Percentiles rank a stretch among this genome's conserved stretches.
These are phyloP conservation scores for Clarireedia hainanense DNA, from an alignment of 2,329 filamentous ascomycete genomes.

Conservation along the genomic window DNA sequence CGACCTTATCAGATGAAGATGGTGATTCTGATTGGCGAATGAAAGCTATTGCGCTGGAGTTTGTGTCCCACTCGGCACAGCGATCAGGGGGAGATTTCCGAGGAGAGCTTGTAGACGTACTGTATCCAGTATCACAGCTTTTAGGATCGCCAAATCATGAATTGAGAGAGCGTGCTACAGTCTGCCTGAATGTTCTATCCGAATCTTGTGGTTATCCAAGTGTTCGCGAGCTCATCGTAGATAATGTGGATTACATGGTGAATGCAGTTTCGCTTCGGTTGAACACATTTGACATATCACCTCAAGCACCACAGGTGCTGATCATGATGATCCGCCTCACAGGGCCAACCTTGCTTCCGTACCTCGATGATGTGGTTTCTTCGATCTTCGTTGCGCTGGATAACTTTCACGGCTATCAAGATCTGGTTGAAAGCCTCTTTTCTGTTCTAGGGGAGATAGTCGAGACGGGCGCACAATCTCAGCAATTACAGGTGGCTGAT, in stretches of 20 bases:
- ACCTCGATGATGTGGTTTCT: conserved; percentile 82
- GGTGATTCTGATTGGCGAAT: conserved; percentile 57
- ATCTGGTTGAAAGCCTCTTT: conserved; percentile 80
- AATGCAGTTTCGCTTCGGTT: conserved; percentile 85
- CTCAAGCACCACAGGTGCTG: conserved; percentile 82
- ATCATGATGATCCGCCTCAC: conserved; percentile 91
- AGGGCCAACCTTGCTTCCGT: conserved; percentile 73
- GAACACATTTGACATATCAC: conserved; percentile 86
- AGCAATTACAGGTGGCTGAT: conserved; percentile 34
- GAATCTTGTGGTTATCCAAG: conserved; percentile 63
- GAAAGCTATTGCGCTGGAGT: conserved; percentile 73
- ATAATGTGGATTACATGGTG: conserved; percentile 93
- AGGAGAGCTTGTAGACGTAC: conserved; percentile 77
- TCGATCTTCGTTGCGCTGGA: conserved; percentile 92
- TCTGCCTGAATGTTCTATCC: conserved; percentile 75
- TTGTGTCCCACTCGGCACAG: conserved; percentile 66
- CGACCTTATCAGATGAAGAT: conserved; percentile 46
- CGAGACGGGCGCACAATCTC: conserved; percentile 64
- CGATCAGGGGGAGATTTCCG: conserved; percentile 62
- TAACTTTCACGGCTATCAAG: conserved; percentile 86
- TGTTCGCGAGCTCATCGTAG: conserved; percentile 72
- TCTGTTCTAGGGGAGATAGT: conserved; percentile 75
- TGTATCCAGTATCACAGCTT: conserved; percentile 88
- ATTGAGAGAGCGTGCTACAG: conserved; percentile 74
- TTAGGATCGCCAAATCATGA: conserved; percentile 62